A percentile compares a stretch with the other conserved stretches of the same genome.
phyloP scores from a whole-genome alignment of 192 early-diverging fungal genomes.

The Backusella westeae region DNA sequence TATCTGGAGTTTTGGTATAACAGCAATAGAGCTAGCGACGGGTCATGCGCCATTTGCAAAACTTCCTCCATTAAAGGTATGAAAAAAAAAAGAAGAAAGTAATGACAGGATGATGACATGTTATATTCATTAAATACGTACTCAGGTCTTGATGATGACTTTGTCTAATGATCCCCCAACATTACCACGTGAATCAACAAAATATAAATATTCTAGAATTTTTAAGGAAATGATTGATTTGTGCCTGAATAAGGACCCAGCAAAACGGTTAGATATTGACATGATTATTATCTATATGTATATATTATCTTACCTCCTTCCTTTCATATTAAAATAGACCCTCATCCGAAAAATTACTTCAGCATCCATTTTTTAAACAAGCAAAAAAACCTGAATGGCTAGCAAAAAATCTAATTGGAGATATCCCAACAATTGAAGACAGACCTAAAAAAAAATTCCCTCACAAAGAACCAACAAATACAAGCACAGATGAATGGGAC shows the following conservation, averaged over 20 bases:
- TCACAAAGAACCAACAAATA: constrained; percentile 35
- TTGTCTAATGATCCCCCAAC: constrained; percentile 86
- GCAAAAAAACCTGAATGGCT: constrained; percentile 72
- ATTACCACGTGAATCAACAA: constrained; percentile 68
- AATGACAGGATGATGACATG: neutral
- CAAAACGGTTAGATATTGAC: constrained; percentile 45
- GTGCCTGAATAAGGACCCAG: constrained; percentile 80
- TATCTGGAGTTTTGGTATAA: constrained; percentile 92
- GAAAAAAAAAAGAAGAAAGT: neutral
- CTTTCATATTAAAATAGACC: constrained; percentile 49
- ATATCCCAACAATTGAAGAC: constrained; percentile 69
- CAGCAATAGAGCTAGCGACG: constrained; percentile 80
- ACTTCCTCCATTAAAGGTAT: constrained; percentile 81
- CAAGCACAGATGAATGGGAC: constrained; percentile 64
- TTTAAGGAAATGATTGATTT: constrained; percentile 87
- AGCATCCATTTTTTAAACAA: constrained; percentile 76
- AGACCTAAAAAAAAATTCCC: constrained; percentile 56
- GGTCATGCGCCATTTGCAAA: constrained; percentile 92
- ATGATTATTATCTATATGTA: neutral
- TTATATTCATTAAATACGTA: neutral
- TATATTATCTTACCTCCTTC: neutral
- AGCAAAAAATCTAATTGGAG: constrained; percentile 54
- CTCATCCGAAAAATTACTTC: constrained; percentile 71
- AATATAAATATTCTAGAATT: constrained; percentile 69
- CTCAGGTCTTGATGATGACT: constrained; percentile 82